Evolutionary conservation across 129 eudicot genomes (phyloP).

Genomic region (Helianthus annuus): HanXRQr2.0-SUNRISE NC_035446.2:99879011-99879510

Average conservation of each 20-base stretch:
- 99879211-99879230: not conserved
- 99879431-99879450: not conserved
- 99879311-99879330: not conserved
- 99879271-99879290: not conserved
- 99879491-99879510: constrained; percentile 71
- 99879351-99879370: not conserved
- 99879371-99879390: not conserved
- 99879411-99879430: not conserved
- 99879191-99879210: not conserved
- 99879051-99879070: not conserved
- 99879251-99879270: not conserved
- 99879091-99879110: not conserved
- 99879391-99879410: not conserved
- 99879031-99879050: not conserved
- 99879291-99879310: constrained; percentile 2
- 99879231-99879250: not conserved
- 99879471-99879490: not conserved
- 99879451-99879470: constrained; percentile 8
- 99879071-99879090: not conserved
- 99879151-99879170: not conserved
- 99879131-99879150: not conserved
- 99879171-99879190: not conserved
- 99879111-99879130: not conserved
- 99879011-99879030: too few relatives aligned
- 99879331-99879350: not conserved